Evolutionary conservation across 2,329 filamentous ascomycete genomes (phyloP), one percentile per base, ranked within the genome.

Genomic region (Ceratocystis papillata): DNA sequence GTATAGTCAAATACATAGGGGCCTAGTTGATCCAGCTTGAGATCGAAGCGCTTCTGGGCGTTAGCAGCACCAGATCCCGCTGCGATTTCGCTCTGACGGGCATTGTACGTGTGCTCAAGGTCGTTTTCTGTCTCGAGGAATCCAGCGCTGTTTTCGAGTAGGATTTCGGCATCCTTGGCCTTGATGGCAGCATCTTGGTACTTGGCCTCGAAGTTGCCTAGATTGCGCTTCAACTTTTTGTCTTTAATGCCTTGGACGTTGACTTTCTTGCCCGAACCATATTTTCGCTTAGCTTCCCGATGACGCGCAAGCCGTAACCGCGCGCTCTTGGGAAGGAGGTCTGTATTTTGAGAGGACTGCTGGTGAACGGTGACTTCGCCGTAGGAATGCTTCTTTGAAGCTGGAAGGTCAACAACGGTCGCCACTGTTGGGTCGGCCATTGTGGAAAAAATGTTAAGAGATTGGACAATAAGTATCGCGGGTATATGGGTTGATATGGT

Each of bases 91-190:
- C 90, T 85, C 75, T 99, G 94, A 68, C 89, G 86, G 62, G 96
- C 88, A 76, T 90, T 92, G 78, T 95, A 97, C 22, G 94, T 99
- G 73, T 86, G 81, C 75, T 99, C 94, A 68, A 99, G 80, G 74
- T 92, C 92, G 30, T 82, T 83, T 74, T 99, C 94, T 1, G 93
- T 82, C 75, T 97, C 90, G 66, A 99, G 79, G 71, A 96, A 95
- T 5, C 94, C 94, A 10, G 83, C 79, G 5, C 87, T 84, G 74
- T 96, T 90, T 76, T 97, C 93, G 65, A 96, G 83, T 71, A 99
- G 78, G 67, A 99, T 94, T 77, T 99, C 94, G 25, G 93, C 90
- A 79, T 96, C 93, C 76, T 96, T 96, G 17, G 94, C 91, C 75
- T 89, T 87, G 45, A 95, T 76, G 0, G 88, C 79, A 0, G 93